Percentiles rank a stretch among this genome's conserved stretches.
These are phyloP conservation scores for Jimgerdemannia lactiflua DNA, from an alignment of 192 early-diverging fungal species.

Conservation along the genomic window DNA sequence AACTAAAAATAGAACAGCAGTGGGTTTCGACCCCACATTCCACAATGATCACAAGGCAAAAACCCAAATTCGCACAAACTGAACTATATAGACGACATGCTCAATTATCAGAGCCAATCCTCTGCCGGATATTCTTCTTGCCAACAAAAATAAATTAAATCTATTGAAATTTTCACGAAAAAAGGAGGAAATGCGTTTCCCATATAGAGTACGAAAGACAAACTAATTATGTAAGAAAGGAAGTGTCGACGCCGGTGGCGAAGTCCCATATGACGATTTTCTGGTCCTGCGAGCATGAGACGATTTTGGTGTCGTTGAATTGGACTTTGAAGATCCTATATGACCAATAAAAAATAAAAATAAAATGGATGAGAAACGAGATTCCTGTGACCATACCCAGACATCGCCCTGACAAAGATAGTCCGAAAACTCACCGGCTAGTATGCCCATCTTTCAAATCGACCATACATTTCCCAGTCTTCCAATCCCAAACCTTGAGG, in stretches of 20 bases:
- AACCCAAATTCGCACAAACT: too few relatives aligned
- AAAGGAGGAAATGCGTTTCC: too few relatives aligned
- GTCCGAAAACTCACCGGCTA: conserved; percentile 35
- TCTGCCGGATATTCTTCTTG: too few relatives aligned
- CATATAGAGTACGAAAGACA: too few relatives aligned
- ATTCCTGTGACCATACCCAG: not conserved
- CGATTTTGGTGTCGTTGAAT: conserved; percentile 78
- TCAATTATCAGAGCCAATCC: too few relatives aligned
- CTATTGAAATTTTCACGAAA: too few relatives aligned
- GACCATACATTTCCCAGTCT: conserved; percentile 57
- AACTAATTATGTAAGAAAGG: conserved; percentile 32
- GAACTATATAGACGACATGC: too few relatives aligned
- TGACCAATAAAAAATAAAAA: not conserved
- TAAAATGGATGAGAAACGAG: not conserved
- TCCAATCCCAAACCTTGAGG: conserved; percentile 86
- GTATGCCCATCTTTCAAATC: conserved; percentile 56
- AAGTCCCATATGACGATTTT: conserved; percentile 76
- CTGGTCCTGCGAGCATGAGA: conserved; percentile 78
- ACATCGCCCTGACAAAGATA: not conserved
- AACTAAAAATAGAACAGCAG: too few relatives aligned
- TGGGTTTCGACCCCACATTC: too few relatives aligned
- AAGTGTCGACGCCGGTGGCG: conserved; percentile 54
- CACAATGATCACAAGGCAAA: too few relatives aligned
- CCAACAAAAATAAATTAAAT: too few relatives aligned
- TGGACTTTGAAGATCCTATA: conserved; percentile 75